These are phyloP conservation scores for Macrophomina phaseolina DNA, from an alignment of 2,329 filamentous ascomycete species.

Conservation along the genomic window DNA sequence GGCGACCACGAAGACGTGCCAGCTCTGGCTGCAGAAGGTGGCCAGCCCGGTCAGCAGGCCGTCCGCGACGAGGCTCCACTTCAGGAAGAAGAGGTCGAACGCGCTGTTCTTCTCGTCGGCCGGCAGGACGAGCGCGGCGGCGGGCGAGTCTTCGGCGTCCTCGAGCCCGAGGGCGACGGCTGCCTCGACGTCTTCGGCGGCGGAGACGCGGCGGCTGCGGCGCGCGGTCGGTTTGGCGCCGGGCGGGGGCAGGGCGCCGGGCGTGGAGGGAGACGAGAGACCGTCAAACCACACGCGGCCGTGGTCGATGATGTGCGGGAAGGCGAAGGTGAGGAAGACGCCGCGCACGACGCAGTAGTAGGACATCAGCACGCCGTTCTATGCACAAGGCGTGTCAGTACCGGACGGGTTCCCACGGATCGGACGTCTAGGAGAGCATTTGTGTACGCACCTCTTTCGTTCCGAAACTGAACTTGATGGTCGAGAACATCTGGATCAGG, in stretches of 20 bases:
- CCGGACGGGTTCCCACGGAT: too few species aligned
- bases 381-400: too few species aligned
- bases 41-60: conserved; percentile 68
- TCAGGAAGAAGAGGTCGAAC: conserved; percentile 72
- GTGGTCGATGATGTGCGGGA: conserved; percentile 50
- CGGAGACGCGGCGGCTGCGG: conserved; percentile 35
- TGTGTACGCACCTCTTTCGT: conserved; percentile 39
- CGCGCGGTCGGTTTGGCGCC: conserved; percentile 28
- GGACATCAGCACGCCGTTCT: conserved; percentile 53
- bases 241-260: conserved; percentile 27
- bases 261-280: conserved; percentile 50
- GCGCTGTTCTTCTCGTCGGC: conserved; percentile 56
- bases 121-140: conserved; percentile 37
- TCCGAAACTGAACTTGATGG: conserved; percentile 52
- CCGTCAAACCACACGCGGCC: conserved; percentile 50
- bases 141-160: conserved; percentile 52
- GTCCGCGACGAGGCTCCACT: conserved; percentile 69
- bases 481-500: conserved; percentile 59
- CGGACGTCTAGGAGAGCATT: neutral
- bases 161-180: conserved; percentile 57
- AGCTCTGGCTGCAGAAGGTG: conserved; percentile 65
- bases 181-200: conserved; percentile 40
- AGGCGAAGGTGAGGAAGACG: conserved; percentile 51
- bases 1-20: conserved; percentile 73
- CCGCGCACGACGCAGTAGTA: conserved; percentile 53